phyloP scores from a whole-genome alignment of 140 eudicot genomes.

The Stevia rebaudiana region DNA sequence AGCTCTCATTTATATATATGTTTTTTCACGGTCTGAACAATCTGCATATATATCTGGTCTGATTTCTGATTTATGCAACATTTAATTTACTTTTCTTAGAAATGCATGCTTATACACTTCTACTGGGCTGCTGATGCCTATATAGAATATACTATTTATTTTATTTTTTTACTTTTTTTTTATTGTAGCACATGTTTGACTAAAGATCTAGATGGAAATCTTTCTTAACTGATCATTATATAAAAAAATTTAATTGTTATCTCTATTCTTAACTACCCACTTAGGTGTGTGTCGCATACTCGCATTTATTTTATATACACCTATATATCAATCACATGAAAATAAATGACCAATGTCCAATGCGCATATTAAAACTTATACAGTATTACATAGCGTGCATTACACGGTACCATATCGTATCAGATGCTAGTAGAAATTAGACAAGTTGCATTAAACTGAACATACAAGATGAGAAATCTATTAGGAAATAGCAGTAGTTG shows the following conservation, averaged over 20 bases:
- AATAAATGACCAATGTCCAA: background rate
- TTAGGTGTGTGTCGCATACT: background rate
- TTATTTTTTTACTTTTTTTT: background rate
- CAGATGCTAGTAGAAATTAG: background rate
- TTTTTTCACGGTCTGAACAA: background rate
- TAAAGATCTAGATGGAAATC: background rate
- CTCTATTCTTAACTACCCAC: conserved; percentile 6
- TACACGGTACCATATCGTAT: background rate
- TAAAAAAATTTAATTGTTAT: background rate
- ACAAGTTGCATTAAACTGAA: background rate
- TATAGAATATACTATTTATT: too few species aligned
- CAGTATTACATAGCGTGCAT: background rate
- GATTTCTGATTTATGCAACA: background rate
- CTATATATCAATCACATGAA: background rate
- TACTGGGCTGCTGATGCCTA: background rate
- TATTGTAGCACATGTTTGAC: background rate
- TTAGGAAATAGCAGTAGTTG: background rate
- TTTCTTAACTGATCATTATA: background rate
- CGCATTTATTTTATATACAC: background rate
- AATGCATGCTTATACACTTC: background rate
- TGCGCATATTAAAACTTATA: background rate
- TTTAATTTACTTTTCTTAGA: background rate
- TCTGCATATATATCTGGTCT: conserved; percentile 1
- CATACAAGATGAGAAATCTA: background rate
- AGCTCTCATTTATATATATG: background rate